Conservation (phyloP, 495 filamentous ascomycete genomes). For the Neurospora intermedia region DNA sequence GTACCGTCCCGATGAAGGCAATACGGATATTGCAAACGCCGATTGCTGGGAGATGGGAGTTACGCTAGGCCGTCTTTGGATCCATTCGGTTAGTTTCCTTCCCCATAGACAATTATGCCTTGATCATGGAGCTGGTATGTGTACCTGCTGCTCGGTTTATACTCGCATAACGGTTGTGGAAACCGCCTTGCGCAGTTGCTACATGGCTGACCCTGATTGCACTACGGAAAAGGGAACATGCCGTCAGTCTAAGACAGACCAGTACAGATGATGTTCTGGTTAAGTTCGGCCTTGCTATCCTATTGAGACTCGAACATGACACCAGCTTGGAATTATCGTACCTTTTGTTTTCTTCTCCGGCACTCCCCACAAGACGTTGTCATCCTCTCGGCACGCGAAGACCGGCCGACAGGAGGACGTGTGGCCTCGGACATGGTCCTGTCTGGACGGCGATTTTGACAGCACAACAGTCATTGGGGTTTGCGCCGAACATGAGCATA, state of each 20-base stretch:
- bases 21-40: slow-evolving; percentile 14
- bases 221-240: slow-evolving; percentile 11
- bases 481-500: not conserved
- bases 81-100: not conserved
- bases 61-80: slow-evolving; percentile 12
- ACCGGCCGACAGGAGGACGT: slow-evolving; percentile 13
- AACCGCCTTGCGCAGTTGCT: slow-evolving; percentile 30
- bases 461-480: not conserved
- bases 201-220: slow-evolving; percentile 30
- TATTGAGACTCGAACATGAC: not conserved
- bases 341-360: slow-evolving; percentile 31
- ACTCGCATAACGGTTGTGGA: slow-evolving; percentile 29
- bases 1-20: slow-evolving; percentile 5
- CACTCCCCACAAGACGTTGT: slow-evolving; percentile 32
- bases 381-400: slow-evolving; percentile 23
- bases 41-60: slow-evolving; percentile 10
- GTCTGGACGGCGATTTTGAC: slow-evolving; percentile 3
- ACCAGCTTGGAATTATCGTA: slow-evolving; percentile 3
- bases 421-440: slow-evolving; percentile 24
- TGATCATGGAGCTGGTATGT: not conserved
- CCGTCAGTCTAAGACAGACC: slow-evolving; percentile 1
- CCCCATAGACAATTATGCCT: not conserved
- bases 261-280: not conserved
- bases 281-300: not conserved
- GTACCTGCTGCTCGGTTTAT: slow-evolving; percentile 21